A percentile compares a stretch with the other conserved stretches of the same genome.
Conservation (phyloP, 768 basidiomycete genomes). For the Lactifluus piperatus region DNA sequence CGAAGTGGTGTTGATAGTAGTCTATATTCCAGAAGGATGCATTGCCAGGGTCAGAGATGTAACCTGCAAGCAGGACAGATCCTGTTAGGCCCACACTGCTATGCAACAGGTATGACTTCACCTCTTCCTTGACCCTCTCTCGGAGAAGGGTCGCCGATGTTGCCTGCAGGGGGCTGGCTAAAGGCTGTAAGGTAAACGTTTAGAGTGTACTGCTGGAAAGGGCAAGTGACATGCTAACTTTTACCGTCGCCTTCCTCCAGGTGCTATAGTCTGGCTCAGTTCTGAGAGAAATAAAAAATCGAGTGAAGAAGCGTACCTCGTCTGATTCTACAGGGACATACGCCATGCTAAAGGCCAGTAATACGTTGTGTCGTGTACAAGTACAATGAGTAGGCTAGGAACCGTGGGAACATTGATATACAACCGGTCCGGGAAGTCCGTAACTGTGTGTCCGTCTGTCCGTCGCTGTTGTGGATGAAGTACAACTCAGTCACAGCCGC, state of each 20-base stretch:
- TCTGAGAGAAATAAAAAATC: background rate
- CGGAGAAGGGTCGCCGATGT: background rate
- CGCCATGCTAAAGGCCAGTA: conserved; percentile 46
- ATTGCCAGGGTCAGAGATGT: conserved; percentile 46
- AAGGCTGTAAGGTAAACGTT: background rate
- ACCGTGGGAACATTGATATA: conserved; percentile 1
- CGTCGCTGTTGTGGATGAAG: too few relatives aligned
- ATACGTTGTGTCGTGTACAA: background rate
- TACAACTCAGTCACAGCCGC: background rate
- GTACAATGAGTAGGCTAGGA: background rate
- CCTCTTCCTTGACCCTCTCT: conserved; percentile 12
- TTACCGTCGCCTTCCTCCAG: conserved; percentile 38
- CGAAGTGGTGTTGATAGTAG: conserved; percentile 83
- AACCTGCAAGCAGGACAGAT: conserved; percentile 37
- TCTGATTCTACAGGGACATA: conserved; percentile 67
- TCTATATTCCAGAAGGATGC: conserved; percentile 65
- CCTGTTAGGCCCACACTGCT: background rate
- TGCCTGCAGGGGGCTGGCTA: conserved; percentile 8
- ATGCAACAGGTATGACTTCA: background rate
- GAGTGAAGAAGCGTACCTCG: conserved; percentile 39
- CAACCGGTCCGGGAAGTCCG: background rate
- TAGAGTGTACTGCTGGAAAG: background rate
- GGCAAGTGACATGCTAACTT: background rate
- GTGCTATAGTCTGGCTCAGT: conserved; percentile 27
- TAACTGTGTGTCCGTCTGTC: too few relatives aligned